Evolutionary conservation across 2,329 filamentous ascomycete genomes (phyloP).

Genomic region (Penicillium sp.): DNA sequence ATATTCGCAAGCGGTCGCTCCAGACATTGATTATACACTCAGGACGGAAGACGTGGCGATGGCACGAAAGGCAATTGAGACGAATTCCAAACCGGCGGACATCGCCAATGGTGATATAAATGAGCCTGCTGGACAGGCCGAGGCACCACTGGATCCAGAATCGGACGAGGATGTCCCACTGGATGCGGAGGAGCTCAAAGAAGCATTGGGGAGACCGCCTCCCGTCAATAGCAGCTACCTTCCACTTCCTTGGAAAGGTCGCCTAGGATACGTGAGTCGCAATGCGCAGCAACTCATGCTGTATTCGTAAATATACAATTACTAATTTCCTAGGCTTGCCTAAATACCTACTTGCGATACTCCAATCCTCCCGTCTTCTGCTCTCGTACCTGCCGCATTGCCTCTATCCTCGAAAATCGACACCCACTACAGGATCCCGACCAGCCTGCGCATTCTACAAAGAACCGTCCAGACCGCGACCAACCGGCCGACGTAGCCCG

Average conservation of each 20-base stretch:
- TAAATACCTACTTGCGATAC: constrained; percentile 86
- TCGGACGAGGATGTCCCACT: constrained; percentile 53
- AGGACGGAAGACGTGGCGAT: constrained; percentile 4
- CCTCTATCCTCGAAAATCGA: constrained; percentile 85
- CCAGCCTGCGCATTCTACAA: constrained; percentile 76
- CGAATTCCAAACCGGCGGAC: constrained; percentile 14
- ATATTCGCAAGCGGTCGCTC: neutral
- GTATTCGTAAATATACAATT: neutral
- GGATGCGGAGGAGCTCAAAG: constrained; percentile 59
- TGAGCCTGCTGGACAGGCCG: constrained; percentile 17
- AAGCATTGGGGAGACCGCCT: constrained; percentile 64
- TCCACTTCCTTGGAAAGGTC: constrained; percentile 86
- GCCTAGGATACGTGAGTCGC: constrained; percentile 76
- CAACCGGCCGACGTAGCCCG: constrained; percentile 65
- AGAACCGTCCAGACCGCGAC: constrained; percentile 79
- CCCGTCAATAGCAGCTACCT: constrained; percentile 80
- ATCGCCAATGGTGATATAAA: constrained; percentile 17
- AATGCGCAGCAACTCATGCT: neutral
- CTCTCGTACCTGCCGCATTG: constrained; percentile 86
- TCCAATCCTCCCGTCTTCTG: constrained; percentile 84
- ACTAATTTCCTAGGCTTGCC: constrained; percentile 62
- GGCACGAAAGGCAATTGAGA: constrained; percentile 2
- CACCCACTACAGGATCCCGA: constrained; percentile 75
- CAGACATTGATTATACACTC: neutral
- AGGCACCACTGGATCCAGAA: constrained; percentile 51